Evolutionary conservation across 257 asterid genomes (phyloP), one percentile per base, ranked within the genome.

Genomic region (Primulina huaijiensis): DNA sequence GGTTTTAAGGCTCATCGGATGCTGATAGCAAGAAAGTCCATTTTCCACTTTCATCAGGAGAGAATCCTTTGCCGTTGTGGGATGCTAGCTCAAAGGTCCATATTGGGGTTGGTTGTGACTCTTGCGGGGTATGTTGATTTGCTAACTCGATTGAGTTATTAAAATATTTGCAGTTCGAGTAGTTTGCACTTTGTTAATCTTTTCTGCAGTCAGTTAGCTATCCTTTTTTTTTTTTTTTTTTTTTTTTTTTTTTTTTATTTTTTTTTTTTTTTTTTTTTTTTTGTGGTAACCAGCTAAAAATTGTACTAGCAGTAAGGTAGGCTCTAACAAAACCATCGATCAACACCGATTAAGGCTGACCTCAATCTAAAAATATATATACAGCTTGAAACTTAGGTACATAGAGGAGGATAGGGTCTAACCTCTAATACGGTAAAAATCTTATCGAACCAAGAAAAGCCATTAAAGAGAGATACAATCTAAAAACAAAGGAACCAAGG

Each of bases 41-140:
- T 62, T 64, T 75, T 70, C 75, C 81, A 61, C 23, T 72, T 59
- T 65, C 86, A 40, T 63, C 84, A 21, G 77, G 66, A 65, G 79
- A 71, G 6, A 68, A 74, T 62, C 75, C 81, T 46, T 70, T 73
- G 60, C 68, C 69, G 17, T 74, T 73, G 82, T 77, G 73, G 84
- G 71, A 79, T 67, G 67, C 75, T 55, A 53, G 58, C 75, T 68
- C 77, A 56, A 76, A 64, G 25, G 77, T 84, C 46, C 92, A 87
- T 34, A 20, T 71, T 63, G 74, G 79, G 64, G 82, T 55, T 68
- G 88, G 92, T 57, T 87, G 92, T 71, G 92, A 87, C 77, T 69
- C 71, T 61, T 87, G 92, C 78, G 92, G 90, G 90, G 92, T 87
- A 84, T 46, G 84, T 60, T 76, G 14, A 60, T 37, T 53, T 60